Evolutionary conservation across 1,139 yeast species (phyloP).

Genomic region (Meyerozyma sp.): DNA sequence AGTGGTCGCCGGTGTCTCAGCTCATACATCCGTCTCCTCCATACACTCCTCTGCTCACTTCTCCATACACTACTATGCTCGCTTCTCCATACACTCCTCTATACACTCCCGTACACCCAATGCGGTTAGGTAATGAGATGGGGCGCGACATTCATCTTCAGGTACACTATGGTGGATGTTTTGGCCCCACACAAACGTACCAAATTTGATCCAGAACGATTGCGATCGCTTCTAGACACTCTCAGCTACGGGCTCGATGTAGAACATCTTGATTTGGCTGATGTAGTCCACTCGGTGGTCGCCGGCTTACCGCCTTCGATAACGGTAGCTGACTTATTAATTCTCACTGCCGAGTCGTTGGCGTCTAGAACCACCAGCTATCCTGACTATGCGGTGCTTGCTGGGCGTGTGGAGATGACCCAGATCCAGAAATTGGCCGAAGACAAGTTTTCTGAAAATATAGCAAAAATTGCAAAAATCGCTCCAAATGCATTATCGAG

Average conservation of each 20-base stretch:
- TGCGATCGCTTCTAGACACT: not conserved
- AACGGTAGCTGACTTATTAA: slow-evolving; percentile 26
- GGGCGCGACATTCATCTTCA: too few relatives aligned
- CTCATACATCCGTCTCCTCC: too few relatives aligned
- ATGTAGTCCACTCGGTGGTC: slow-evolving; percentile 16
- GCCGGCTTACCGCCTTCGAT: slow-evolving; percentile 31
- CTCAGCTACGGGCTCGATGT: slow-evolving; percentile 13
- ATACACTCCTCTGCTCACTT: too few relatives aligned
- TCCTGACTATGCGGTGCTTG: slow-evolving; percentile 43
- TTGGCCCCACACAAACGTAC: too few relatives aligned
- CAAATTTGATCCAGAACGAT: not conserved
- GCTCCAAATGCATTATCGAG: not conserved
- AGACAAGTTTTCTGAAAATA: not conserved
- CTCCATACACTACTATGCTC: too few relatives aligned
- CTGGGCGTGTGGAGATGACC: slow-evolving; percentile 40
- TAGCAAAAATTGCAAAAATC: not conserved
- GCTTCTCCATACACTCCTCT: too few relatives aligned
- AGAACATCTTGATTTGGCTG: slow-evolving; percentile 16
- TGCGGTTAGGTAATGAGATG: too few relatives aligned
- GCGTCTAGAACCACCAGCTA: slow-evolving; percentile 43
- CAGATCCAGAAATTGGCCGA: not conserved
- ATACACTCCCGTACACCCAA: too few relatives aligned
- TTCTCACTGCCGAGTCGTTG: slow-evolving; percentile 36
- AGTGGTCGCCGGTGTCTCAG: too few relatives aligned
- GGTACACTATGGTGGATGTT: too few relatives aligned